Percentiles rank a stretch among this genome's conserved stretches.
phyloP scores from a whole-genome alignment of 805 yeast species.

The Nadsonia fulvescens region DNA sequence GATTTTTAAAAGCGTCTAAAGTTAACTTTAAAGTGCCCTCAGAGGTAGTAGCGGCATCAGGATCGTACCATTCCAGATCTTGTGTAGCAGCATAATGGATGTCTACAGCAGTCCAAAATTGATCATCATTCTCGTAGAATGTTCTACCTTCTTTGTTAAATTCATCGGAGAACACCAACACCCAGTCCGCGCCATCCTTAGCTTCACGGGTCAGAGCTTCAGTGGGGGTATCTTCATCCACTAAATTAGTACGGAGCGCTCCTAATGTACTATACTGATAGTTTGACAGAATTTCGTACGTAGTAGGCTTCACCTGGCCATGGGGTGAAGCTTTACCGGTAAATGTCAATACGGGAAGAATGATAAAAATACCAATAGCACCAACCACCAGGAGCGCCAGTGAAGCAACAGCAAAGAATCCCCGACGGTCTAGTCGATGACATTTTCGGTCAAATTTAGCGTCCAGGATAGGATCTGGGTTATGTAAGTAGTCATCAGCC shows the following conservation, averaged over 20 bases:
- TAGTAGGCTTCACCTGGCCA: constrained; percentile 2
- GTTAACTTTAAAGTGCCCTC: constrained; percentile 53
- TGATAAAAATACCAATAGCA: constrained; percentile 48
- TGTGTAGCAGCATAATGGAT: constrained; percentile 71
- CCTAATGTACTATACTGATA: constrained; percentile 39
- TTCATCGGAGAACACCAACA: constrained; percentile 76
- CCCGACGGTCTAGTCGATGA: constrained; percentile 20
- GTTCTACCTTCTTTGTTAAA: constrained; percentile 81
- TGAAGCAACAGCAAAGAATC: constrained; percentile 18
- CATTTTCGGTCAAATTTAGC: constrained; percentile 48
- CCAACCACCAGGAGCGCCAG: constrained; percentile 40
- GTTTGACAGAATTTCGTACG: constrained; percentile 27
- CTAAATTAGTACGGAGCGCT: constrained; percentile 40
- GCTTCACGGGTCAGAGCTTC: constrained; percentile 32
- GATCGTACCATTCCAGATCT: constrained; percentile 90
- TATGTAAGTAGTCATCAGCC: constrained; percentile 85
- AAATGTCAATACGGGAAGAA: constrained; percentile 71
- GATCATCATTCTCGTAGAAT: constrained; percentile 81
- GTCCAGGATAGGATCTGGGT: constrained; percentile 89
- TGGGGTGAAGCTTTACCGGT: constrained; percentile 32
- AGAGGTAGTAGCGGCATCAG: constrained; percentile 67
- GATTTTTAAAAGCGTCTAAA: constrained; percentile 71
- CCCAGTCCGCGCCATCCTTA: constrained; percentile 49
- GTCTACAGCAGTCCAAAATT: constrained; percentile 75
- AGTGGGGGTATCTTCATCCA: constrained; percentile 59